Conservation (phyloP, 805 yeast genomes). For the Candida sakaeoensis region DNA sequence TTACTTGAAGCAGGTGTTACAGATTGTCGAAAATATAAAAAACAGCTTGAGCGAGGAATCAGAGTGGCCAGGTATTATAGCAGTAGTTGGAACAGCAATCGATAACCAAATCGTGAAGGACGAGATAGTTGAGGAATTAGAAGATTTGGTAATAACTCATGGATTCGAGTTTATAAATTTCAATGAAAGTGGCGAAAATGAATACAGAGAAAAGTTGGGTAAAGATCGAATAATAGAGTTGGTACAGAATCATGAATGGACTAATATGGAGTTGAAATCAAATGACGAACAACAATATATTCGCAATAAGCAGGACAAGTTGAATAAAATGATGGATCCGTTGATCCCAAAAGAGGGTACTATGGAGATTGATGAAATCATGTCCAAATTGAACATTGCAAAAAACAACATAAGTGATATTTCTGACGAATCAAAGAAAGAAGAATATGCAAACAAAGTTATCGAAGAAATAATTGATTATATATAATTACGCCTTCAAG, state of each 20-base stretch:
- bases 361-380: slow-evolving; percentile 26
- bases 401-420: slow-evolving; percentile 24
- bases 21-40: slow-evolving; percentile 11
- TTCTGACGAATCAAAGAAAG: slow-evolving; percentile 22
- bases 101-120: background rate
- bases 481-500: slow-evolving; percentile 16
- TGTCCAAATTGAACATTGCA: slow-evolving; percentile 34
- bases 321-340: slow-evolving; percentile 23
- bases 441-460: slow-evolving; percentile 29
- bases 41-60: slow-evolving; percentile 15
- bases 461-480: slow-evolving; percentile 39
- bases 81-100: slow-evolving; percentile 28
- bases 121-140: slow-evolving; percentile 22
- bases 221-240: slow-evolving; percentile 41
- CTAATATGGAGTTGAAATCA: slow-evolving; percentile 15
- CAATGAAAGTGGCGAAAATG: slow-evolving; percentile 31
- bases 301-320: slow-evolving; percentile 17
- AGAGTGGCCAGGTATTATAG: slow-evolving; percentile 26
- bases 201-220: slow-evolving; percentile 43
- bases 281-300: slow-evolving; percentile 15
- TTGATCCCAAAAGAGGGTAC: slow-evolving; percentile 17
- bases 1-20: slow-evolving; percentile 19
- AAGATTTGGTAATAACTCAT: slow-evolving; percentile 32
- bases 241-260: slow-evolving; percentile 50
- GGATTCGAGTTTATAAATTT: slow-evolving; percentile 45